phyloP scores from a whole-genome alignment of 805 yeast genomes.

The Saturnispora halmiae region DNA sequence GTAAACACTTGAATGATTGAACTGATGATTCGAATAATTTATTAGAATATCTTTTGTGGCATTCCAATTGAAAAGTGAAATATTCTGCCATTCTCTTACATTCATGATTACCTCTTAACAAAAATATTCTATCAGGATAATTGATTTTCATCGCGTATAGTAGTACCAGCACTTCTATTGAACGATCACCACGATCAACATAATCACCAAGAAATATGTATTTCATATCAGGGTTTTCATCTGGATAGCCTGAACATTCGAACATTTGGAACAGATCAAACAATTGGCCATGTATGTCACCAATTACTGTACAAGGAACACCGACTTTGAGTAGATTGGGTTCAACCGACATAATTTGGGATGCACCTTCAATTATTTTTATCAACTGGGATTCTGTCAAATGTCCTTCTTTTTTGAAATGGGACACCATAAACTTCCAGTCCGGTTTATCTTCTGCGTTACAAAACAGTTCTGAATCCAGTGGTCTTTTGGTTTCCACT shows the following conservation, averaged over 20 bases:
- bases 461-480: conserved; percentile 59
- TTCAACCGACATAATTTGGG: conserved; percentile 53
- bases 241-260: conserved; percentile 88
- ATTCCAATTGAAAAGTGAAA: conserved; percentile 87
- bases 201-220: conserved; percentile 90
- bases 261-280: conserved; percentile 82
- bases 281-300: conserved; percentile 96
- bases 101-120: conserved; percentile 92
- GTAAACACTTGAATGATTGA: conserved; percentile 73
- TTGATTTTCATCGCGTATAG: conserved; percentile 72
- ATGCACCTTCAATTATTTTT: conserved; percentile 54
- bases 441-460: conserved; percentile 55
- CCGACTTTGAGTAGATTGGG: conserved; percentile 73
- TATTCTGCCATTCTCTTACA: conserved; percentile 88
- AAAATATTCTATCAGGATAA: conserved; percentile 64
- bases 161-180: conserved; percentile 74
- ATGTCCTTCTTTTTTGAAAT: conserved; percentile 75
- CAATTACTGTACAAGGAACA: conserved; percentile 92
- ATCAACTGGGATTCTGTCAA: conserved; percentile 61
- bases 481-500: conserved; percentile 46
- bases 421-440: conserved; percentile 59
- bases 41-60: conserved; percentile 70
- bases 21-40: conserved; percentile 64
- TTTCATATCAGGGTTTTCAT: conserved; percentile 39
- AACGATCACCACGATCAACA: conserved; percentile 90